phyloP scores from a whole-genome alignment of 2,329 filamentous ascomycete genomes.

The Neurospora crassa region DNA sequence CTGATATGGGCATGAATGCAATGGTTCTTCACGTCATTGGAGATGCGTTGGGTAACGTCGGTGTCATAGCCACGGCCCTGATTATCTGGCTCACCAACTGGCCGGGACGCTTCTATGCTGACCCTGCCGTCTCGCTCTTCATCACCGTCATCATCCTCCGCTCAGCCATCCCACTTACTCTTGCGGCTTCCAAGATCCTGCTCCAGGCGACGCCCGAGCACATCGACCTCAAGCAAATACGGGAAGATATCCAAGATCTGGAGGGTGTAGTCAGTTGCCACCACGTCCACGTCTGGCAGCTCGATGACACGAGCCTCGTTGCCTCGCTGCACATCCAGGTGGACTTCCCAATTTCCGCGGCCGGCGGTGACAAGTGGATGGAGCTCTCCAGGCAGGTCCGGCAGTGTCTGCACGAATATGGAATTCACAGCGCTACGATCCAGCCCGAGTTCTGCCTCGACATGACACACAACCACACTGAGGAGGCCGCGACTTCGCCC shows the following conservation, averaged over 20 bases:
- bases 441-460: slow-evolving; percentile 78
- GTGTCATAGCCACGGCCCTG: slow-evolving; percentile 72
- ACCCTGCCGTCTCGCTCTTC: slow-evolving; percentile 84
- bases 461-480: slow-evolving; percentile 29
- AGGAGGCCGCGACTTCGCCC: slow-evolving; percentile 22
- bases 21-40: slow-evolving; percentile 70
- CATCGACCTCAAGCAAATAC: slow-evolving; percentile 80
- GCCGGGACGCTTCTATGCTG: slow-evolving; percentile 75
- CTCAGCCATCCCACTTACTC: slow-evolving; percentile 69
- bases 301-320: slow-evolving; percentile 89
- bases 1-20: slow-evolving; percentile 90
- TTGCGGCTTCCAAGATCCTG: slow-evolving; percentile 75
- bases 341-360: slow-evolving; percentile 76
- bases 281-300: slow-evolving; percentile 95
- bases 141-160: slow-evolving; percentile 75
- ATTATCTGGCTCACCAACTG: slow-evolving; percentile 87
- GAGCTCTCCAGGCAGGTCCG: slow-evolving; percentile 72
- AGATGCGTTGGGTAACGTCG: slow-evolving; percentile 77
- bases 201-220: slow-evolving; percentile 89
- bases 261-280: slow-evolving; percentile 85
- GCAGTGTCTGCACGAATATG: slow-evolving; percentile 85
- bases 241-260: slow-evolving; percentile 78
- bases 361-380: slow-evolving; percentile 80
- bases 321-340: slow-evolving; percentile 92
- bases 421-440: slow-evolving; percentile 94